Conservation (phyloP, 2,329 filamentous ascomycete genomes). For the Claviceps africana region DNA sequence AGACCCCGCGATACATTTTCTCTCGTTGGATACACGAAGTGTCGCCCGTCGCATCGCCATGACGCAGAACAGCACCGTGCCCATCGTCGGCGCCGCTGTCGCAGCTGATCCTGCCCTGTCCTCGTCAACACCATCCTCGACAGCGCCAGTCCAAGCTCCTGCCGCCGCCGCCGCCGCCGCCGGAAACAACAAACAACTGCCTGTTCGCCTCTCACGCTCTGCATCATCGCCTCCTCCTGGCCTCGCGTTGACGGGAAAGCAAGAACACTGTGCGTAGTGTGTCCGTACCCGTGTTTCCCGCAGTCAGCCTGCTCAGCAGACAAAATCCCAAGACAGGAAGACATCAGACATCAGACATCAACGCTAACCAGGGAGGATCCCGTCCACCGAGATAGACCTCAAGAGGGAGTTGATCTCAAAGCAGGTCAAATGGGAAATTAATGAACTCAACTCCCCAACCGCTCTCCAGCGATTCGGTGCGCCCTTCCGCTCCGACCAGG, state of each 20-base stretch:
- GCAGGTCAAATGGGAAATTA: slow-evolving; percentile 82
- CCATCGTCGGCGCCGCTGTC: background rate
- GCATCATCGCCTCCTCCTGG: slow-evolving; percentile 24
- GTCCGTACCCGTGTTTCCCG: background rate
- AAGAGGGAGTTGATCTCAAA: slow-evolving; percentile 88
- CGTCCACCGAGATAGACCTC: slow-evolving; percentile 46
- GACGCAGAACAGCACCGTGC: slow-evolving; percentile 1
- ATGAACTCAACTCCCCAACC: slow-evolving; percentile 85
- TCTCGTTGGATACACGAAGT: background rate
- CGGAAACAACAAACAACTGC: slow-evolving; percentile 12
- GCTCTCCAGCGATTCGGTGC: slow-evolving; percentile 90
- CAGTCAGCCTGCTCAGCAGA: background rate
- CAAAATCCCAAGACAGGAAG: no score
- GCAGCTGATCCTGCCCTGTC: background rate
- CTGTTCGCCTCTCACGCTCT: slow-evolving; percentile 17
- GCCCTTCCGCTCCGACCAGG: slow-evolving; percentile 82
- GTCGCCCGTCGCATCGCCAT: background rate
- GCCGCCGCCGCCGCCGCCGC: no score
- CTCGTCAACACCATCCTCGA: no score
- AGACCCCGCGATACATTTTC: background rate
- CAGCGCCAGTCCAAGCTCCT: background rate
- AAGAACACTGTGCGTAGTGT: slow-evolving; percentile 72
- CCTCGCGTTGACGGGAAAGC: slow-evolving; percentile 69
- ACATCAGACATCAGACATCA: no score
- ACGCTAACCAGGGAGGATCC: slow-evolving; percentile 10